Conservation (phyloP, 345 rosid species). For the Hypericum perforatum region DNA sequence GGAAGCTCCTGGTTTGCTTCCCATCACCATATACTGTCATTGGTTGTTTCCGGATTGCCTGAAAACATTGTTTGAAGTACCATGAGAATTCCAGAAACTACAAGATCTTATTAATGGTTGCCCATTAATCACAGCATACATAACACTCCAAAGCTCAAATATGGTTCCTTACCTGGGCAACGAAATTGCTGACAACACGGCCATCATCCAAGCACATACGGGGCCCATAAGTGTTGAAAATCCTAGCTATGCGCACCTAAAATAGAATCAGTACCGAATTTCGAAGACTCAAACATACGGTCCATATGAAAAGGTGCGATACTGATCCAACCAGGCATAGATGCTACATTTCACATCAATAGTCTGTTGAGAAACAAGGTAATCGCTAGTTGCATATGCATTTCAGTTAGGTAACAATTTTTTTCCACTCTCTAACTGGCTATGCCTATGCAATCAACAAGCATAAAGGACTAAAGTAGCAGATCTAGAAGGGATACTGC, state of each 20-base stretch:
- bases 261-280: background rate
- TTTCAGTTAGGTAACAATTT: too few relatives aligned
- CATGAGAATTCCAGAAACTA: background rate
- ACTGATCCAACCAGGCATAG: too few relatives aligned
- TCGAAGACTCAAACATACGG: too few relatives aligned
- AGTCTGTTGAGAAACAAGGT: too few relatives aligned
- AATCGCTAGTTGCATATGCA: too few relatives aligned
- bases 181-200: conserved; percentile 99
- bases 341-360: too few relatives aligned
- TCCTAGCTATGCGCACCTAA: conserved; percentile 98
- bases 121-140: background rate
- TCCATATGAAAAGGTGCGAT: too few relatives aligned
- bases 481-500: too few relatives aligned
- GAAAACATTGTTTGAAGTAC: background rate
- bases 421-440: too few relatives aligned
- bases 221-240: conserved; percentile 96
- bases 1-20: conserved; percentile 98
- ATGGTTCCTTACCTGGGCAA: conserved; percentile 62
- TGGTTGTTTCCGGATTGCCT: conserved; percentile 56
- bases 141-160: conserved; percentile 9
- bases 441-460: too few relatives aligned
- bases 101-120: background rate
- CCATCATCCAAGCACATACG: conserved; percentile 99
- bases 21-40: conserved; percentile 98
- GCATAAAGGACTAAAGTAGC: too few relatives aligned